These are phyloP conservation scores for Talaromyces sp. DNA, from an alignment of 2,329 filamentous ascomycete genomes.

Conservation along the genomic window DNA sequence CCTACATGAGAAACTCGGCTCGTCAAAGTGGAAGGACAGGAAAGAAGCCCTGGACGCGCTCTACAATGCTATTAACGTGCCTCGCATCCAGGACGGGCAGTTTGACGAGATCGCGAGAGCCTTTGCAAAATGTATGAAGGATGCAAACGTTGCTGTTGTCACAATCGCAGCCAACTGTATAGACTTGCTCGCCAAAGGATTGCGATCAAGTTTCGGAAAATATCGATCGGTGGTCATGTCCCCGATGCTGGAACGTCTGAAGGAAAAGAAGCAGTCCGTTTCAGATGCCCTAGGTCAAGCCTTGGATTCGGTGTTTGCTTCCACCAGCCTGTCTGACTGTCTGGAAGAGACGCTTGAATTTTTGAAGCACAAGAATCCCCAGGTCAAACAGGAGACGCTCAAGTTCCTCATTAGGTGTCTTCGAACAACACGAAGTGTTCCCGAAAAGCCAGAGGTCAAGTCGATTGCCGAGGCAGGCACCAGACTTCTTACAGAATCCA, in stretches of 20 bases:
- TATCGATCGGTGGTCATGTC: conserved; percentile 77
- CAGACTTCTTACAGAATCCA: conserved; percentile 85
- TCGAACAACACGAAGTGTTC: conserved; percentile 76
- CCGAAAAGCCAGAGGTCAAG: conserved; percentile 76
- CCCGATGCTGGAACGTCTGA: conserved; percentile 90
- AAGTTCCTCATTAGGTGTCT: conserved; percentile 89
- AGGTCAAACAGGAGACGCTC: conserved; percentile 93
- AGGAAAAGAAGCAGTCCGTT: conserved; percentile 92
- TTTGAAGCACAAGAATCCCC: conserved; percentile 90
- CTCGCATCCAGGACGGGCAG: conserved; percentile 84
- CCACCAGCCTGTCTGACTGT: conserved; percentile 73
- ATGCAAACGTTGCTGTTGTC: conserved; percentile 93
- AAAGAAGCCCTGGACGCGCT: conserved; percentile 90
- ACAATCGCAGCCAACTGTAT: conserved; percentile 90
- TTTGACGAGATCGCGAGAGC: conserved; percentile 79
- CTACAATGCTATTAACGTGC: conserved; percentile 71
- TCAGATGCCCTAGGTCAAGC: conserved; percentile 83
- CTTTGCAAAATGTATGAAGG: conserved; percentile 96
- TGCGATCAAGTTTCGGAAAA: conserved; percentile 73
- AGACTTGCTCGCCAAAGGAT: conserved; percentile 78
- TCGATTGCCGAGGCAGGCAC: conserved; percentile 83
- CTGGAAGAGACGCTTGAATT: conserved; percentile 86
- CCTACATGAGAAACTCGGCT: conserved; percentile 77
- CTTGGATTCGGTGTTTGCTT: conserved; percentile 65
- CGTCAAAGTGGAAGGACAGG: conserved; percentile 96